Evolutionary conservation across 306 rosid genomes (phyloP).

Genomic region (Glycine latifolia): DNA sequence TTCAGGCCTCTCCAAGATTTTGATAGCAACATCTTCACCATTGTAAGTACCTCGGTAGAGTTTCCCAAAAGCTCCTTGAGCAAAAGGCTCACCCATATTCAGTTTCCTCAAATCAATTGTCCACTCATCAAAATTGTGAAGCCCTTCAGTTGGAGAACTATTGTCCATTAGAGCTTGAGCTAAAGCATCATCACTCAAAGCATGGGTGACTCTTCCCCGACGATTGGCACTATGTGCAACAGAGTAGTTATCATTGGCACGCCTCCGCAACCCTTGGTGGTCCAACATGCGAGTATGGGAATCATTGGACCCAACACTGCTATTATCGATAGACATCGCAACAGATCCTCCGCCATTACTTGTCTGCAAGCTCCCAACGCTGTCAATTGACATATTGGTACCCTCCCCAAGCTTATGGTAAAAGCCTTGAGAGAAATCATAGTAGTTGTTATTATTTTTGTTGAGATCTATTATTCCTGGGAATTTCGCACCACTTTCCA

Average conservation of each 20-base stretch:
- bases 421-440: conserved; percentile 91
- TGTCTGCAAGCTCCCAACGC: conserved; percentile 85
- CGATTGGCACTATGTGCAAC: conserved; percentile 83
- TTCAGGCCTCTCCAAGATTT: conserved; percentile 97
- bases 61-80: conserved; percentile 99
- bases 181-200: conserved; percentile 90
- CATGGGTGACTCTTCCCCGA: conserved; percentile 91
- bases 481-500: conserved; percentile 87
- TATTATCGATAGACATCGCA: conserved; percentile 94
- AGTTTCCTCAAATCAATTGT: conserved; percentile 89
- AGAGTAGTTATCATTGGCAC: conserved; percentile 82
- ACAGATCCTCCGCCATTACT: conserved; percentile 95
- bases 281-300: conserved; percentile 91
- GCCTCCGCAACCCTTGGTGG: conserved; percentile 85
- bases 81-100: conserved; percentile 95
- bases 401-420: conserved; percentile 92
- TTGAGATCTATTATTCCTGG: conserved; percentile 79
- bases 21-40: conserved; percentile 95
- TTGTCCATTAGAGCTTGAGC: conserved; percentile 91
- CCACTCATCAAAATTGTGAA: conserved; percentile 87
- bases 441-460: conserved; percentile 66
- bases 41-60: conserved; percentile 94
- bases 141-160: conserved; percentile 82
- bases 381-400: conserved; percentile 95
- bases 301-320: conserved; percentile 97